These are phyloP conservation scores for Xylaria venustula DNA, from an alignment of 495 filamentous ascomycete genomes.

Conservation along the genomic window DNA sequence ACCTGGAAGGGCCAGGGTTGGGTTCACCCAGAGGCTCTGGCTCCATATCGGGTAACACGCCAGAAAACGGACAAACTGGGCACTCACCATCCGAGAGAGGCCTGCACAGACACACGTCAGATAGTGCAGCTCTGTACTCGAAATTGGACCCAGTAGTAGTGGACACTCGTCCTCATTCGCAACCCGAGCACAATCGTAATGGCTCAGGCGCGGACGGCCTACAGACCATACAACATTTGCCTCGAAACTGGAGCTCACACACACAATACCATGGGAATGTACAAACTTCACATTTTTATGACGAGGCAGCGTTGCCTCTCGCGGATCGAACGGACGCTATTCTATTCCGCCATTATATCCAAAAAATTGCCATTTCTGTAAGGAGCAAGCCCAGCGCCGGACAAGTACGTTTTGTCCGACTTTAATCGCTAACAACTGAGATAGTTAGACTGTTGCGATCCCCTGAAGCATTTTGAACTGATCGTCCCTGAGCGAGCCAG, in stretches of 20 bases:
- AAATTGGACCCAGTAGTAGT: not conserved
- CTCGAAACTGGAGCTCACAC: not conserved
- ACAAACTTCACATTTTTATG: conserved; percentile 1
- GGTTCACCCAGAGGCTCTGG: conserved; percentile 5
- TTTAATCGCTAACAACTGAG: conserved; percentile 11
- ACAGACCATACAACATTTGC: not conserved
- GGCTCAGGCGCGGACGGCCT: not conserved
- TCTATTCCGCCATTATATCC: conserved; percentile 49
- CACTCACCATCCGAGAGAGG: not conserved
- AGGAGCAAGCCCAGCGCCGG: conserved; percentile 9
- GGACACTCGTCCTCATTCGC: not conserved
- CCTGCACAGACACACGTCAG: not conserved
- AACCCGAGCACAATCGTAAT: not conserved
- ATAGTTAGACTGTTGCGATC: conserved; percentile 60
- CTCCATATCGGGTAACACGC: not conserved
- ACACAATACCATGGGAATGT: conserved; percentile 2
- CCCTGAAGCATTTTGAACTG: conserved; percentile 51
- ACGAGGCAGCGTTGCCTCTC: conserved; percentile 33
- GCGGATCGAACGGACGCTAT: conserved; percentile 35
- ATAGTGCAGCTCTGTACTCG: not conserved
- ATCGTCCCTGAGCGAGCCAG: conserved; percentile 52
- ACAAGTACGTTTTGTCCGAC: not conserved
- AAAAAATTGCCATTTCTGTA: conserved; percentile 51
- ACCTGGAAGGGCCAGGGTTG: conserved; percentile 5
- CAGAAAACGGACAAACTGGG: not conserved